Conservation (phyloP, 2,329 filamentous ascomycete genomes). For the Xenoacremonium recifei region DNA sequence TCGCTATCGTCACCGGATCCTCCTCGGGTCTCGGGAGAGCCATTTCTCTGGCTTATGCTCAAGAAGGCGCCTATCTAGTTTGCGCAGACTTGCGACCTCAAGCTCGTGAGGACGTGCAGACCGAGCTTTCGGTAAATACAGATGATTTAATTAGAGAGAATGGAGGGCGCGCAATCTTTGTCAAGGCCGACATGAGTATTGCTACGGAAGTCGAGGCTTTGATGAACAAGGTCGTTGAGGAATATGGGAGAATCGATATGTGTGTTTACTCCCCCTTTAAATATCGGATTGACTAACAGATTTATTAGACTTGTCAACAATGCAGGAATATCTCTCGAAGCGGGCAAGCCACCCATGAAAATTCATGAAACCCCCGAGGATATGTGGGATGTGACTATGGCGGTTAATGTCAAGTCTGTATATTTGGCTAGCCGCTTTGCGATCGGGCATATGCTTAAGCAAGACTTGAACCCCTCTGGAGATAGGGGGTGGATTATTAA, state of each 20-base stretch:
- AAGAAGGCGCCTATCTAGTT: constrained; percentile 40
- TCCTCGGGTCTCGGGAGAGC: constrained; percentile 46
- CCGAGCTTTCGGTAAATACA: constrained; percentile 12
- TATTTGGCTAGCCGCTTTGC: constrained; percentile 46
- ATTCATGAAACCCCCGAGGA: constrained; percentile 47
- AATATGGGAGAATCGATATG: constrained; percentile 17
- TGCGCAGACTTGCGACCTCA: constrained; percentile 38
- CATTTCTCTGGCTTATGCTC: constrained; percentile 40
- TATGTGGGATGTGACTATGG: constrained; percentile 42
- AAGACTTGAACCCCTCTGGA: constrained; percentile 36
- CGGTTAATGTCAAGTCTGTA: constrained; percentile 36
- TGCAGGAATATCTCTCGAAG: constrained; percentile 43
- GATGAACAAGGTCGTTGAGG: constrained; percentile 23
- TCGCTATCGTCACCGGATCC: constrained; percentile 41
- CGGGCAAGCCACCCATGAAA: constrained; percentile 24
- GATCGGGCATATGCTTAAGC: constrained; percentile 47
- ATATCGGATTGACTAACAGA: too few relatives aligned
- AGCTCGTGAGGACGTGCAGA: constrained; percentile 24
- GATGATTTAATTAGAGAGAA: constrained; percentile 33
- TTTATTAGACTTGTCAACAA: constrained; percentile 34
- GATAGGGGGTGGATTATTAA: constrained; percentile 51
- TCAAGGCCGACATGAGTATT: constrained; percentile 42
- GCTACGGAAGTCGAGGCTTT: constrained; percentile 34
- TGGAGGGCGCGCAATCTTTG: constrained; percentile 39
- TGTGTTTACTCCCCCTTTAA: rapidly evolving